A percentile compares a stretch with the other conserved stretches of the same genome.
These are phyloP conservation scores for Chrysosporium queenslandicum DNA, from an alignment of 2,329 filamentous ascomycete genomes.

Conservation along the genomic window DNA sequence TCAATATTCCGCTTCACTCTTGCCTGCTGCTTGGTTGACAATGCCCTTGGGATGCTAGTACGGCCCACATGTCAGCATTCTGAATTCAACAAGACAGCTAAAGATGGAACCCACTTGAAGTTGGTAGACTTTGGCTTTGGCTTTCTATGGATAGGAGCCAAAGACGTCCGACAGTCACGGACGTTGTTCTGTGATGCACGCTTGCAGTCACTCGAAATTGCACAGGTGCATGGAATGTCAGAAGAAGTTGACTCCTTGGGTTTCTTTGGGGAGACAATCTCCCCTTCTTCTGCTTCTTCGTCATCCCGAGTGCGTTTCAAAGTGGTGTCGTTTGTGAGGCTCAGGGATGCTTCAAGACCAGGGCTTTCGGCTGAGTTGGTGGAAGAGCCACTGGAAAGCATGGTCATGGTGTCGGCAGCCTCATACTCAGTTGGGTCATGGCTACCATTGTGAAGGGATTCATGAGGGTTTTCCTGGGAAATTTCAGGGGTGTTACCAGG, in stretches of 20 bases:
- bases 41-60: background rate
- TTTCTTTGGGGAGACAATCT: no score
- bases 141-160: conserved; percentile 1
- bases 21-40: conserved; percentile 7
- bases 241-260: background rate
- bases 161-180: conserved; percentile 13
- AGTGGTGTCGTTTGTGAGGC: background rate
- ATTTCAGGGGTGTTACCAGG: no score
- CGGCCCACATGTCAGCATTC: background rate
- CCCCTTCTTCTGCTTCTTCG: background rate
- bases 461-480: no score
- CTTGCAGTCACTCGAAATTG: conserved; percentile 13
- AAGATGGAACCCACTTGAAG: background rate
- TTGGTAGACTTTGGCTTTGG: background rate
- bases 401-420: background rate
- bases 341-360: background rate
- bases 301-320: background rate
- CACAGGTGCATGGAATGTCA: conserved; percentile 13
- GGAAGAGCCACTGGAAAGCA: background rate
- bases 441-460: no score
- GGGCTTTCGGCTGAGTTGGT: background rate
- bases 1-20: conserved; percentile 5
- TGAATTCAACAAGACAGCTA: background rate
- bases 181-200: conserved; percentile 12
- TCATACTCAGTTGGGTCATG: no score